Conservation (phyloP, 1,139 yeast genomes). For the Petasospora rhodanensis region DNA sequence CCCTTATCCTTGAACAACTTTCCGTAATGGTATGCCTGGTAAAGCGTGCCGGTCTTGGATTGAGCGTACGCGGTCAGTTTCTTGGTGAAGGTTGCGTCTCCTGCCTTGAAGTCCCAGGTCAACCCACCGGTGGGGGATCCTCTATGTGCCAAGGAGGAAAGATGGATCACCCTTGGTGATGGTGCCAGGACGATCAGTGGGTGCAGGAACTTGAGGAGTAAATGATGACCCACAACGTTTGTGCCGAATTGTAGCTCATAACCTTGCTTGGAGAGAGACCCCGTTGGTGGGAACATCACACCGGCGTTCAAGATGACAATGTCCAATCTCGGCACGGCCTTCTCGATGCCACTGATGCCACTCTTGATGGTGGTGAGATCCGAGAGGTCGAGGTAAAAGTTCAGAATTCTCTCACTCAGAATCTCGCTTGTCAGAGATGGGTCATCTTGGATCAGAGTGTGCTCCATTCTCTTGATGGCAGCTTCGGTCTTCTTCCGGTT, state of each 20-base stretch:
- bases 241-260: conserved; percentile 46
- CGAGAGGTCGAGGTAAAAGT: conserved; percentile 36
- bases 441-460: conserved; percentile 18
- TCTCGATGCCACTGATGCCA: conserved; percentile 33
- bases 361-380: conserved; percentile 42
- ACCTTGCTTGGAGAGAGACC: conserved; percentile 37
- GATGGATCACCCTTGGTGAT: conserved; percentile 41
- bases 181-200: conserved; percentile 32
- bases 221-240: conserved; percentile 46
- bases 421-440: conserved; percentile 3
- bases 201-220: conserved; percentile 42
- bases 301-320: conserved; percentile 51
- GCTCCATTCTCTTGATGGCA: conserved; percentile 31
- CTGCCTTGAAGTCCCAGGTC: conserved; percentile 31
- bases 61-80: conserved; percentile 34
- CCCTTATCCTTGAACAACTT: conserved; percentile 31
- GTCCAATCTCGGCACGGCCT: conserved; percentile 31
- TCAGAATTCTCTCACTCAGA: conserved; percentile 23
- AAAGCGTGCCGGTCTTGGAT: conserved; percentile 42
- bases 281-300: conserved; percentile 40
- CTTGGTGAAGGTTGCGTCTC: conserved; percentile 12
- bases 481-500: conserved; percentile 31
- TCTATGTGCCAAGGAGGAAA: conserved; percentile 39
- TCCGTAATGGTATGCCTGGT: conserved; percentile 41
- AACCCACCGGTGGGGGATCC: conserved; percentile 39